Base-by-base conservation (phyloP, 2,329 filamentous ascomycete genomes). In the Fusarium sambucinum region DNA sequence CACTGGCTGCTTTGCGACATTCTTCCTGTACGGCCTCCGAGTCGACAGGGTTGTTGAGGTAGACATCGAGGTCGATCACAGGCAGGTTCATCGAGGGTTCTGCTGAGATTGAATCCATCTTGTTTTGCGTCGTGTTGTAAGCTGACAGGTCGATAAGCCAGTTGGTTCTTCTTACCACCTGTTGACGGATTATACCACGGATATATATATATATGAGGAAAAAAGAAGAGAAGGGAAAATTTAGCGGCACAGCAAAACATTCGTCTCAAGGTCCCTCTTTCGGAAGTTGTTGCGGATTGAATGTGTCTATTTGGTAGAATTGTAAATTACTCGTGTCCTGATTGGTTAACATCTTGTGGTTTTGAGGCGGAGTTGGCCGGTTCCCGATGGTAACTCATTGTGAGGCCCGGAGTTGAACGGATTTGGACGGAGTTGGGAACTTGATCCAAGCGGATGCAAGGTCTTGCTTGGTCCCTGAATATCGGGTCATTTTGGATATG, bases 51-150 rank as follows among this genome's bases (percentile, higher is more conserved):
- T 82, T 75, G 66, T 77, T 72, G 50, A 85, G 85, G 73, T 86
- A 89, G 69, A 86, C 67, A 75, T 89, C 86, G 33, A 89, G 84
- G 78, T 89, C 84, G 74, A 88, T 80, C 72, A 89, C 78, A 50
- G 87, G 86, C 52, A 89, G 82, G 66, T 88, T 83, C 87, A 89
- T 89, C 40, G 77, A 66, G 19, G 75, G 63, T 41, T 78, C 74
- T 37, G 50, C 45, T 19, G 75, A 72, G 12, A 69, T 45, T 54
- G 71, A 55, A 42, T 68, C 59, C 68, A 76, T 75, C 59, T 46
- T 59, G 33, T 29, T 32, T 13, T 21, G 12, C n/a, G 25, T 17
- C 30, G 27, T 30, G 6, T 45, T 25, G 40, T 47, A 35, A 33
- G 32, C 16, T 55, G 47, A 41, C 17, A 23, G 11, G 25, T 32